A percentile compares a stretch with the other conserved stretches of the same genome.
These are phyloP conservation scores for Diplodia corticola DNA, from an alignment of 2,329 filamentous ascomycete species.

Conservation along the genomic window DNA sequence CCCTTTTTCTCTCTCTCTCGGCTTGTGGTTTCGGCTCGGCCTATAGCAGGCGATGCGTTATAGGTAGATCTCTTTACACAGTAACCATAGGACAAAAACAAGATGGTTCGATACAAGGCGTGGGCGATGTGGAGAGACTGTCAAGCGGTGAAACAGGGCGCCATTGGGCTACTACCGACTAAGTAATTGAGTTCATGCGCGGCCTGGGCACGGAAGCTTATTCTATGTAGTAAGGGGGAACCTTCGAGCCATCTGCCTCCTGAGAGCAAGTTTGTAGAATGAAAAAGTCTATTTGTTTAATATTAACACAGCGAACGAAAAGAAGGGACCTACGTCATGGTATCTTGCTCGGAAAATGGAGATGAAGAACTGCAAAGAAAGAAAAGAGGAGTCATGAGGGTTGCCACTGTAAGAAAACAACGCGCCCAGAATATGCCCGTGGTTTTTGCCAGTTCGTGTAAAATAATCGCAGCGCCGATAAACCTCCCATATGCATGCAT, in stretches of 20 bases:
- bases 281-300: neutral
- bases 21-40: neutral
- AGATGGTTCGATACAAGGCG: neutral
- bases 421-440: neutral
- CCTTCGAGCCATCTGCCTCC: neutral
- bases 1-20: neutral
- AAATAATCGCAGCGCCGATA: neutral
- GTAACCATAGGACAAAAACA: neutral
- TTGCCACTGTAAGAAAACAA: neutral
- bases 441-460: neutral
- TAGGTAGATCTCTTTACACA: neutral
- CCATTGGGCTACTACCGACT: neutral
- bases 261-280: neutral
- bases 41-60: neutral
- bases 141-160: neutral
- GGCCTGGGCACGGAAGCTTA: neutral
- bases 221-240: neutral
- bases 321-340: neutral
- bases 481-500: neutral
- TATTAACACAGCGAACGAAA: neutral
- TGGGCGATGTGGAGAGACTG: neutral
- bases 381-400: neutral
- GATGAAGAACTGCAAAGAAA: neutral
- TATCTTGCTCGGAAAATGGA: neutral
- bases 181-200: neutral